Evolutionary conservation across 768 basidiomycete genomes (phyloP), one percentile per base, ranked within the genome.

Genomic region (Auriculariales sp.): DNA sequence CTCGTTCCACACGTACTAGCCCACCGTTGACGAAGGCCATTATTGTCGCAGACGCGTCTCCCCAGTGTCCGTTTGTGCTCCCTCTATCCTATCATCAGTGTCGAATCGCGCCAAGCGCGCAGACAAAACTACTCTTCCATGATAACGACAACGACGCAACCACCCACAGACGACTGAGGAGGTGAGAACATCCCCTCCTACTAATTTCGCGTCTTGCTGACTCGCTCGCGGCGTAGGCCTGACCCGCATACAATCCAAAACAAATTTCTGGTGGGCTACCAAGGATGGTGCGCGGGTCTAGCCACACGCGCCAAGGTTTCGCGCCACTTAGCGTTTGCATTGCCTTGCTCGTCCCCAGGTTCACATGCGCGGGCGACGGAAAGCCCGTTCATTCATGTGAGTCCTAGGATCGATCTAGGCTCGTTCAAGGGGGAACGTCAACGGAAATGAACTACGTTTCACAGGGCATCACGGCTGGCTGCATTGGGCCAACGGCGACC

Each of bases 221-320:
- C 12, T 15, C 39, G 39, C 19, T 19, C 39, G 22, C 17, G 12
- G 22, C n/a, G 22, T 49, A 71, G 83, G 54, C 80, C 81, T 9
- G 72, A 83, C 59, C 77, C 87, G 24, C 72, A 72, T 4, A 86
- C 84, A 9, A 86, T 91, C 44, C 83, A 86, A 50, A 76, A 86
- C 66, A 91, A 90, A 59, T 78, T 88, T 56, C 64, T 91, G 28
- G 83, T 89, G 0, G 87, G 87, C 30, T 90, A 90, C 61, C 88
- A 90, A 64, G 88, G 86, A 61, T 90, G 87, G 87, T 85, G 48
- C 50, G 76, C 56, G 17, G 12, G 9, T 19, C 28, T 30, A 28
- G 14, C 39, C 19, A n/a, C 3, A 11, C 9, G 14, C 34, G 9
- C 27, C 31, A 42, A 19, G 19, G 11, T 48, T 60, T 62, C 34